A percentile compares a stretch with the other conserved stretches of the same genome.
phyloP scores from a whole-genome alignment of 192 early-diverging fungal species.

The Anaeromyces robustus region DNA sequence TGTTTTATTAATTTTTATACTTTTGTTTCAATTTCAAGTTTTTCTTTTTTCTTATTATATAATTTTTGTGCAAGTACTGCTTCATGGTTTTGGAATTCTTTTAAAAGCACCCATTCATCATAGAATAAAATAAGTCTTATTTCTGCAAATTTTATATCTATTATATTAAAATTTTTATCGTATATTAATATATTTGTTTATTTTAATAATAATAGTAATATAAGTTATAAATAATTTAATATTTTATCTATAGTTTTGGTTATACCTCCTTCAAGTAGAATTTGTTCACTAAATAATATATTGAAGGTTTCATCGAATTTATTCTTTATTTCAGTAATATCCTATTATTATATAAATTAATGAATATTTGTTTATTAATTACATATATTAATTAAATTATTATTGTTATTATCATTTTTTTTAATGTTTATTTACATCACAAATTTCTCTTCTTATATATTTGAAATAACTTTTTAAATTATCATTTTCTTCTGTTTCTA shows the following conservation, averaged over 20 bases:
- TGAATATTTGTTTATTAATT: no score
- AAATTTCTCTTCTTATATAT: constrained; percentile 16
- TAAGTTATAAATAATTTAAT: no score
- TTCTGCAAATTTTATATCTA: constrained; percentile 42
- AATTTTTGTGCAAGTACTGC: constrained; percentile 34
- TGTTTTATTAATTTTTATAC: constrained; percentile 2
- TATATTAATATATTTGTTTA: no score
- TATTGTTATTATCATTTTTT: no score
- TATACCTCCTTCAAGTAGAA: constrained; percentile 33
- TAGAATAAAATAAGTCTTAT: constrained; percentile 43
- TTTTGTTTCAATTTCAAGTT: constrained; percentile 35
- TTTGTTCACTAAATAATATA: constrained; percentile 21
- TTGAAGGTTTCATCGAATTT: constrained; percentile 27
- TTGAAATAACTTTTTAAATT: constrained; percentile 11
- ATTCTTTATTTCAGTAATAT: constrained; percentile 11
- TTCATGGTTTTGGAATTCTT: constrained; percentile 52
- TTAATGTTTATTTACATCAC: constrained; percentile 1
- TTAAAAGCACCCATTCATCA: constrained; percentile 41
- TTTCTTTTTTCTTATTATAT: constrained; percentile 23
- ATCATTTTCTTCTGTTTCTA: constrained; percentile 20
- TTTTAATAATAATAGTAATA: no score
- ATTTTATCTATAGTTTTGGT: background rate
- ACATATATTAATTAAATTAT: no score
- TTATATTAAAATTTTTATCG: no score
- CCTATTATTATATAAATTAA: constrained; percentile 1